Percentiles rank a stretch among this genome's conserved stretches.
phyloP scores from a whole-genome alignment of 2,329 filamentous ascomycete species.

The Teratosphaeria destructans region DNA sequence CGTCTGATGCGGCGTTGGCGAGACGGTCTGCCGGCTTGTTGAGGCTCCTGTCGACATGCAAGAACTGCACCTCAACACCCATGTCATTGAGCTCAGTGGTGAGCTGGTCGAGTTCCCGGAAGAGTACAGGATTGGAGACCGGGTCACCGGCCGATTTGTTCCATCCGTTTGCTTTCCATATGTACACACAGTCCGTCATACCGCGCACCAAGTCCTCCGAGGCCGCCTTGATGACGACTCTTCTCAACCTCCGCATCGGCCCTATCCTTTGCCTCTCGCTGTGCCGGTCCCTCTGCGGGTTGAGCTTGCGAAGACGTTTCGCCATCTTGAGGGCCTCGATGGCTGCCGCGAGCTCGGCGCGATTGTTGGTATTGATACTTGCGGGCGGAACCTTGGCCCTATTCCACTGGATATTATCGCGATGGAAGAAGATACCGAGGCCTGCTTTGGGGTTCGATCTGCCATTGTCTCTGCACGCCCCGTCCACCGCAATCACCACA shows the following conservation, averaged over 20 bases:
- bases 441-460: constrained; percentile 5
- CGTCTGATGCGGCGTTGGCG: constrained; percentile 11
- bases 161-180: constrained; percentile 25
- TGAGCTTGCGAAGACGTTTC: background rate
- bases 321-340: constrained; percentile 9
- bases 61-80: constrained; percentile 18
- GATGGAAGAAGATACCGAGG: constrained; percentile 10
- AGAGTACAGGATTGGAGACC: constrained; percentile 17
- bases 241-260: background rate
- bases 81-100: constrained; percentile 12
- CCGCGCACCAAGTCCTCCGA: constrained; percentile 27
- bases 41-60: constrained; percentile 15
- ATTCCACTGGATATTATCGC: background rate
- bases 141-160: constrained; percentile 14
- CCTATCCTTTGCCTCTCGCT: constrained; percentile 4
- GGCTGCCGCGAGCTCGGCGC: constrained; percentile 12
- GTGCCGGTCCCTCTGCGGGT: background rate
- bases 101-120: constrained; percentile 11
- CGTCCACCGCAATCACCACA: constrained; percentile 16
- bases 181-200: constrained; percentile 22
- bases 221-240: constrained; percentile 23
- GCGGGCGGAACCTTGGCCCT: constrained; percentile 2
- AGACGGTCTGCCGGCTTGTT: constrained; percentile 14
- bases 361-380: constrained; percentile 10
- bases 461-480: constrained; percentile 16